Evolutionary conservation across 805 yeast genomes (phyloP), one percentile per base, ranked within the genome.

Genomic region (Millerozyma acaciae): DNA sequence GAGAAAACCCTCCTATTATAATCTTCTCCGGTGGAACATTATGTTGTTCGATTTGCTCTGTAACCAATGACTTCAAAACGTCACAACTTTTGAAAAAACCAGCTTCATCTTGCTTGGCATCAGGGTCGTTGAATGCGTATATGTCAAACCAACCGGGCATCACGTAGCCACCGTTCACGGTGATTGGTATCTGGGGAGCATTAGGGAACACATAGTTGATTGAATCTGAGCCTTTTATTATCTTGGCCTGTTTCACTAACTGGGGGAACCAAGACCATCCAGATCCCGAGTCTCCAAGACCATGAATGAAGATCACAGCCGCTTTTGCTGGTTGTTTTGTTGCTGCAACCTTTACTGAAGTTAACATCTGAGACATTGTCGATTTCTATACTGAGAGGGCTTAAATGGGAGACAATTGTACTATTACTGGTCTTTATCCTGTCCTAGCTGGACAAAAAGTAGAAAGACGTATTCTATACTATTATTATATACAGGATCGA

Each of bases 111-210:
- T 72, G 72, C 43, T 40, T 63, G 26, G 57, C 72, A 29, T 57
- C 44, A 0, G 65, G 60, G 34, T 70, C 65, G 3, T 77, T 80
- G 48, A 82, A 67, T 17, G 67, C 74, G 31, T 52, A 61, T 26
- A 89, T 73, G 50, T 87, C 94, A 51, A 86, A 90, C 98, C 98
- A 93, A 2, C 79, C 80, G 0, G 96, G 84, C 80, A 82, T 80
- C 1, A 49, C 44, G 48, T 62, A 55, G 2, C 93, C 94, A 15
- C 75, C 76, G 45, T 80, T 82, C 34, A 69, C 75, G 1, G 88
- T 73, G 33, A 89, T 71, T 7, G 87, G 87, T 23, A 73, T 67
- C 1, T 48, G 48, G 5, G 96, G 96, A 0, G 98, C 97, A 52
- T 82, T 80, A 4, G 98, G 98, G 47, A 93, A 85, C n/a, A 89